Evolutionary conservation across 2,329 filamentous ascomycete genomes (phyloP).

Genomic region (Sporothrix protearum): DNA sequence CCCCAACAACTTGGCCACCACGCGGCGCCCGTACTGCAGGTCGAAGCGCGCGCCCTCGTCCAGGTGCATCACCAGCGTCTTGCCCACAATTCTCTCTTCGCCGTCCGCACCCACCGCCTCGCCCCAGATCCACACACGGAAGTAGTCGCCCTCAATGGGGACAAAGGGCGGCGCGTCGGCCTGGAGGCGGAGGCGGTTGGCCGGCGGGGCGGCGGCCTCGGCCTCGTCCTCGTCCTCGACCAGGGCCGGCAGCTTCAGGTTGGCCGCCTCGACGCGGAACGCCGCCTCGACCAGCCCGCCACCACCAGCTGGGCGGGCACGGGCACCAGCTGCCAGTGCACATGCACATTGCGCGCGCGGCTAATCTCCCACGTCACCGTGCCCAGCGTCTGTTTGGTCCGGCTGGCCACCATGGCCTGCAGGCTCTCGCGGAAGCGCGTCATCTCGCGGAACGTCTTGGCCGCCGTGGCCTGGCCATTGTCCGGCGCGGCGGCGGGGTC

Average conservation of each 20-base stretch:
- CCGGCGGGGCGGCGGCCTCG: no score
- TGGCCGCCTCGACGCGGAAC: slow-evolving; percentile 85
- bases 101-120: slow-evolving; percentile 32
- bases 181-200: no score
- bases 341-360: slow-evolving; percentile 73
- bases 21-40: slow-evolving; percentile 81
- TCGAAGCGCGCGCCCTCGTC: slow-evolving; percentile 74
- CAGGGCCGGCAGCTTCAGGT: slow-evolving; percentile 56
- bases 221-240: no score
- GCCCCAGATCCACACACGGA: slow-evolving; percentile 77
- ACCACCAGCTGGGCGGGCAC: slow-evolving; percentile 64
- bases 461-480: slow-evolving; percentile 56
- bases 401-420: slow-evolving; percentile 69
- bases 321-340: slow-evolving; percentile 91
- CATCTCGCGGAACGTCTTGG: slow-evolving; percentile 74
- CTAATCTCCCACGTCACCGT: slow-evolving; percentile 91
- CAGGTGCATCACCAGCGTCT: slow-evolving; percentile 70
- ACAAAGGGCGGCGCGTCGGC: no score
- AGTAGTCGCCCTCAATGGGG: slow-evolving; percentile 62
- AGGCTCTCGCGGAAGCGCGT: slow-evolving; percentile 70
- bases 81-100: slow-evolving; percentile 51
- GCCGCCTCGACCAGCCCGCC: slow-evolving; percentile 77
- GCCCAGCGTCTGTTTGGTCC: slow-evolving; percentile 61
- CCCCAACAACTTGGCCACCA: slow-evolving; percentile 81
- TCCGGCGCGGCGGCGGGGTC: slow-evolving; percentile 40